phyloP scores from a whole-genome alignment of 371 early-diverging fungal species.

The Parasitella parasitica region DNA sequence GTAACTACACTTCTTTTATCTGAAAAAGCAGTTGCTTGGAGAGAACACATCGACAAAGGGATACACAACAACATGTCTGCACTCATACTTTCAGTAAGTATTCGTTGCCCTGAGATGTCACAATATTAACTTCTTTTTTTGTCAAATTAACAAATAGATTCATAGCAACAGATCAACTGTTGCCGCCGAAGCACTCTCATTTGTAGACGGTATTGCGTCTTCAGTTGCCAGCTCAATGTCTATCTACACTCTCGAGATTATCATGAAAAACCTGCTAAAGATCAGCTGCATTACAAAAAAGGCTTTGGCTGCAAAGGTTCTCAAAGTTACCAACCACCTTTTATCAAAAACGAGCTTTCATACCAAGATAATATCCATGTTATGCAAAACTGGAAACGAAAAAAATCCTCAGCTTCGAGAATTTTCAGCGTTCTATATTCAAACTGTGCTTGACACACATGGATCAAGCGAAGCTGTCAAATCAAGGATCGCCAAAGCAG shows the following conservation, averaged over 20 bases:
- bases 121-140: too few relatives aligned
- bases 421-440: slow-evolving; percentile 25
- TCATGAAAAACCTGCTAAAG: slow-evolving; percentile 29
- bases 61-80: slow-evolving; percentile 2
- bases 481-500: slow-evolving; percentile 20
- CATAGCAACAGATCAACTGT: slow-evolving; percentile 36
- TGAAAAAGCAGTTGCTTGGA: neutral
- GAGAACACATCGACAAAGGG: neutral
- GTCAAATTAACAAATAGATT: slow-evolving; percentile 17
- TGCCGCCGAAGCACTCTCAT: slow-evolving; percentile 22
- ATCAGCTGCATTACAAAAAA: slow-evolving; percentile 29
- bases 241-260: slow-evolving; percentile 21
- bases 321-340: slow-evolving; percentile 18
- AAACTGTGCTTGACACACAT: slow-evolving; percentile 33
- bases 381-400: slow-evolving; percentile 18
- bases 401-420: slow-evolving; percentile 42
- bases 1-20: neutral
- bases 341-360: slow-evolving; percentile 25
- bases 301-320: slow-evolving; percentile 12
- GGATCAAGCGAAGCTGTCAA: slow-evolving; percentile 26
- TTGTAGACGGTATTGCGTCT: slow-evolving; percentile 23
- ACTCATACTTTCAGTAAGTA: slow-evolving; percentile 16
- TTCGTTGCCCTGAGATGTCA: neutral
- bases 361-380: slow-evolving; percentile 13
- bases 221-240: slow-evolving; percentile 22